phyloP scores from a whole-genome alignment of 2,329 filamentous ascomycete species.

The Anisogramma anomala region DNA sequence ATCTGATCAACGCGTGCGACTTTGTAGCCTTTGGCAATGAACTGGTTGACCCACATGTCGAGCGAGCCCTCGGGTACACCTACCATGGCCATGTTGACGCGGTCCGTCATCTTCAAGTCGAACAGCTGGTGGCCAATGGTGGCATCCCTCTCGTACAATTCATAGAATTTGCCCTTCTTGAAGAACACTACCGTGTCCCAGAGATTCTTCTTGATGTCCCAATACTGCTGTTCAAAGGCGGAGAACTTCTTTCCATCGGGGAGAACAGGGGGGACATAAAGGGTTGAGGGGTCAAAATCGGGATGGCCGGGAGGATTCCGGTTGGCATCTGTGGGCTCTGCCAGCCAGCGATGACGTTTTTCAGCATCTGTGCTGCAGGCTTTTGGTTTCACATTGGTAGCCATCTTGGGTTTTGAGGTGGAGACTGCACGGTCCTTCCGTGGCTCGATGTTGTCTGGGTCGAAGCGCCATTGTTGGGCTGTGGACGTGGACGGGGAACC shows the following conservation, averaged over 20 bases:
- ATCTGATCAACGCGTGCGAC: constrained; percentile 94
- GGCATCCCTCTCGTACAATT: constrained; percentile 95
- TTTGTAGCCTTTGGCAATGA: constrained; percentile 96
- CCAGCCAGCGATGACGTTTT: constrained; percentile 81
- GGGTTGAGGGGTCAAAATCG: constrained; percentile 80
- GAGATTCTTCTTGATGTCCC: constrained; percentile 97
- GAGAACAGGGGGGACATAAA: constrained; percentile 88
- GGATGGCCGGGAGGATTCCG: constrained; percentile 65
- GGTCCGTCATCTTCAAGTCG: constrained; percentile 91
- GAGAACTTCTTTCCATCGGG: constrained; percentile 75
- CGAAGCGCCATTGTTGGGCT: constrained; percentile 68
- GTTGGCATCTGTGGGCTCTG: constrained; percentile 74
- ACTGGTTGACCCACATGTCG: constrained; percentile 97
- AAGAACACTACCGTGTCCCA: constrained; percentile 98
- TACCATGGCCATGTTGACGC: constrained; percentile 99
- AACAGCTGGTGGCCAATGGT: constrained; percentile 94
- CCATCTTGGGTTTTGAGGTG: constrained; percentile 18
- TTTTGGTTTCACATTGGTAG: constrained; percentile 44
- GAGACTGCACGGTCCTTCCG: constrained; percentile 18
- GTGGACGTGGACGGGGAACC: constrained; percentile 56
- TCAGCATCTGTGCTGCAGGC: constrained; percentile 75
- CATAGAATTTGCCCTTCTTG: constrained; percentile 99
- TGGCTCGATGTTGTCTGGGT: constrained; percentile 35
- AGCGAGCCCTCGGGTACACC: constrained; percentile 91
- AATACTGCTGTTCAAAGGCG: constrained; percentile 95